Evolutionary conservation across 257 asterid genomes (phyloP), one percentile per base, ranked within the genome.

Genomic region (Solanum gracilifrons): DNA sequence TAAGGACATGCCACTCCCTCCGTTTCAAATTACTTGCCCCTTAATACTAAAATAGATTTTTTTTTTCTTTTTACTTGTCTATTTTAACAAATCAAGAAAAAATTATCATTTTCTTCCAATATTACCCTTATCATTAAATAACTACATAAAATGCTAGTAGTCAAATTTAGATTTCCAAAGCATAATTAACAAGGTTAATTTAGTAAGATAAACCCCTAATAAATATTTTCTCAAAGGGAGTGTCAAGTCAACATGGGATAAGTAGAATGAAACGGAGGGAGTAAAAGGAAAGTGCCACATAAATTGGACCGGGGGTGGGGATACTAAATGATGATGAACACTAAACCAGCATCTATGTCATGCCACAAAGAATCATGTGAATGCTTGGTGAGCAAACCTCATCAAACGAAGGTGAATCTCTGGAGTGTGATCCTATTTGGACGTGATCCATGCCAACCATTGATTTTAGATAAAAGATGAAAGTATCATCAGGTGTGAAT

Each of bases 401-500:
- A 86, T 95, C 99, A 87, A 89, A 92, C 0, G 98, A 95, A 87
- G 93, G 96, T 74, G 98, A 93, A 73, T 90, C 98, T 87, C 93
- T 93, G 83, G 94, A 91, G 89, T 89, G 93, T 25, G 92, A 92
- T 71, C 88, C 91, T 51, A 86, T 86, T 85, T 92, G 96, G 86
- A 86, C 85, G 89, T 93, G 93, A 89, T 95, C 94, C 91, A 93
- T 89, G 88, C 91, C 92, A 66, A 92, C 92, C 90, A 92, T 90
- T 85, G 97, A 91, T 92, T 94, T 95, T 13, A 94, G 92, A 76
- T 94, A 97, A 87, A 94, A 96, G 91, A 94, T 88, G 90, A 97
- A 94, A 55, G 94, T 92, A 58, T 97, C 99, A 89, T 97, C 99
- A 27, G 98, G 98, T 23, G 91, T 92, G 87, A 95, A 97, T 87